phyloP scores from a whole-genome alignment of 768 basidiomycete species.

The Amanita pseudoporphyria region DNA sequence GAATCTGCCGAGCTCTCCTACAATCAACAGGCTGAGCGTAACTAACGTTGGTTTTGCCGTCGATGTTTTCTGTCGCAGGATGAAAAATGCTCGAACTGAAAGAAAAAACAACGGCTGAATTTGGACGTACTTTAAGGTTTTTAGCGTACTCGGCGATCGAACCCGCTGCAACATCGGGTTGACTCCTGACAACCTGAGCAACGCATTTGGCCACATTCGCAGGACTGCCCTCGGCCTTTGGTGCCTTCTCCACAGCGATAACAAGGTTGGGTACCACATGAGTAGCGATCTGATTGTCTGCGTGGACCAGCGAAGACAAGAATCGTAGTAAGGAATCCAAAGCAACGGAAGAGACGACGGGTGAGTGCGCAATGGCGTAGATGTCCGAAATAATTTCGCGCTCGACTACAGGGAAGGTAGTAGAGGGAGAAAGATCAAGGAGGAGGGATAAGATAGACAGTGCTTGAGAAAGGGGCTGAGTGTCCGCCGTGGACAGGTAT shows the following conservation, averaged over 20 bases:
- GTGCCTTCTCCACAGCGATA: conserved; percentile 52
- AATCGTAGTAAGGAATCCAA: conserved; percentile 80
- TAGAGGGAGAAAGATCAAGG: conserved; percentile 52
- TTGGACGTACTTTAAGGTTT: conserved; percentile 65
- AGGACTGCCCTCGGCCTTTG: conserved; percentile 44
- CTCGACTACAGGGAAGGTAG: conserved; percentile 72
- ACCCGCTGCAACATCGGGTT: conserved; percentile 65
- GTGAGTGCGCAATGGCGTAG: conserved; percentile 69
- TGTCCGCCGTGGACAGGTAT: conserved; percentile 69
- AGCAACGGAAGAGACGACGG: conserved; percentile 64
- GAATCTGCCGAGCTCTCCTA: conserved; percentile 90
- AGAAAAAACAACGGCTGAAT: too few relatives aligned
- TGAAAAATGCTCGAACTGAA: background rate
- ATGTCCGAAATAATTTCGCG: conserved; percentile 53
- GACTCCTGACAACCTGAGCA: conserved; percentile 68
- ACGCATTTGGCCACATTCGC: conserved; percentile 80
- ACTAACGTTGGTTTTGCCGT: conserved; percentile 60
- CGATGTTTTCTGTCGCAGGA: conserved; percentile 30
- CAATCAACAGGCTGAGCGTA: conserved; percentile 75
- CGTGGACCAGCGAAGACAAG: conserved; percentile 72
- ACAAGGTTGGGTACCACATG: conserved; percentile 75
- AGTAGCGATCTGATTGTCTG: conserved; percentile 75
- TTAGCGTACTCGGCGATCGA: conserved; percentile 82
- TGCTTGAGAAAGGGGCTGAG: conserved; percentile 67
- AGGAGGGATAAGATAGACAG: conserved; percentile 58